Evolutionary conservation across 2,329 filamentous ascomycete species (phyloP), one percentile per base, ranked within the genome.

Genomic region (Nemania sp.): DNA sequence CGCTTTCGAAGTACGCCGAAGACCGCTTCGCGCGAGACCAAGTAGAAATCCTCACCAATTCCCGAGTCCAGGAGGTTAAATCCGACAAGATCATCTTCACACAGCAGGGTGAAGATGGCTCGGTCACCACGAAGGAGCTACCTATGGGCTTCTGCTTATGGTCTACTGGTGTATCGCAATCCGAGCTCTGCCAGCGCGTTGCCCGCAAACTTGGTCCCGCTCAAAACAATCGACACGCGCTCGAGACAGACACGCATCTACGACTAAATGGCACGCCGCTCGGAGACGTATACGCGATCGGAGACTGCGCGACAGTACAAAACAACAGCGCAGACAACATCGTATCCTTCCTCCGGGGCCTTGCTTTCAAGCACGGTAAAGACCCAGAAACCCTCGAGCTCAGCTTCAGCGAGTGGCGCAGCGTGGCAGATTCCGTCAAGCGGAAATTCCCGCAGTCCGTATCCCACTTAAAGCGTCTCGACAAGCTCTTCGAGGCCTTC

Each of bases 61-160:
- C 94, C 1, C 84, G 94, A 56, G 94, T 99, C 17, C 90, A 92
- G 72, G 93, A 97, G 71, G 91, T 99, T 14, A 81, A 81, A 37
- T 72, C 82, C 0, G 91, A 97, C 70, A 89, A 84, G 66, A 96
- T 99, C 56, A 73, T 96, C 20, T 99, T 96, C 74, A 89, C 88
- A 0, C 92, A 99, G 70, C 88, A 90, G 67, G 79, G 80, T 43
- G 82, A 89, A 3, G 77, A 91, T 49, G 91, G 91, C 37, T 82
- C 84, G 24, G 72, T 86, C 0, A 65, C 96, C n/a, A 88, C 86
- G 20, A 99, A 99, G 71, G 94, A 99, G 66, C 83, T 99, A 0
- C 93, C 94, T 0, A 92, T 91, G 78, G 94, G 91, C 23, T 96
- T 99, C 76, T 97, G 94, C 65, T 79, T 99, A 12, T 99, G 94